Conservation (phyloP, 768 basidiomycete genomes). For the Mycena galopus region DNA sequence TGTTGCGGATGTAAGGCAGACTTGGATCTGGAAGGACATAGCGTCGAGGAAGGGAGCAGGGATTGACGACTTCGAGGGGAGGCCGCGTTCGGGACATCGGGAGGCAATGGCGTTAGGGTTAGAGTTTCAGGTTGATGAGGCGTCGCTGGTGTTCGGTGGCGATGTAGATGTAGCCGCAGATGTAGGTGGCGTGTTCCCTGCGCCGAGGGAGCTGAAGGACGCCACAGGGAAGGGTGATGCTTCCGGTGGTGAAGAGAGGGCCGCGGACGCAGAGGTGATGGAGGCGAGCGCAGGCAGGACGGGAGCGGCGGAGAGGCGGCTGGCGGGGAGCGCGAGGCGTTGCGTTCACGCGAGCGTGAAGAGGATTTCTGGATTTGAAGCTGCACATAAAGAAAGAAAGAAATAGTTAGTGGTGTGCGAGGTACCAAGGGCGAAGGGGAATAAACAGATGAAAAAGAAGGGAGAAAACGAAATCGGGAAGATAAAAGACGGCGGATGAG, state of each 20-base stretch:
- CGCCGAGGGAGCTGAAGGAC: background rate
- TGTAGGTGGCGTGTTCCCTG: background rate
- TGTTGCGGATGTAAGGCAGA: too few relatives aligned
- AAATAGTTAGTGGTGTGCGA: background rate
- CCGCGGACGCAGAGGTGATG: constrained; percentile 6
- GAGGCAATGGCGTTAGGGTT: too few relatives aligned
- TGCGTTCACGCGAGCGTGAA: constrained; percentile 20
- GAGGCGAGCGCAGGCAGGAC: constrained; percentile 44
- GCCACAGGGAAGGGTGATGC: background rate
- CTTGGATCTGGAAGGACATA: too few relatives aligned
- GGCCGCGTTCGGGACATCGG: too few relatives aligned
- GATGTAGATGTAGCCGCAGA: background rate
- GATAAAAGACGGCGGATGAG: background rate
- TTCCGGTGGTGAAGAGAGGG: background rate
- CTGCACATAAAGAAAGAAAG: constrained; percentile 1
- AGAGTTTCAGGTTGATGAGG: background rate
- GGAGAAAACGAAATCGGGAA: too few relatives aligned
- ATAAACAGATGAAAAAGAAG: too few relatives aligned
- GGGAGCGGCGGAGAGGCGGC: background rate
- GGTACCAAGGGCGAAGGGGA: too few relatives aligned
- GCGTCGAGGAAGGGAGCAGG: too few relatives aligned
- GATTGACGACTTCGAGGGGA: too few relatives aligned
- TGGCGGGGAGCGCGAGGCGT: constrained; percentile 34
- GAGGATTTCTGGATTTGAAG: constrained; percentile 35
- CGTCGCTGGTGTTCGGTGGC: background rate